Percentiles rank a stretch among this genome's conserved stretches.
Conservation (phyloP, 2,329 filamentous ascomycete genomes). For the Alternaria angustiovoidea region DNA sequence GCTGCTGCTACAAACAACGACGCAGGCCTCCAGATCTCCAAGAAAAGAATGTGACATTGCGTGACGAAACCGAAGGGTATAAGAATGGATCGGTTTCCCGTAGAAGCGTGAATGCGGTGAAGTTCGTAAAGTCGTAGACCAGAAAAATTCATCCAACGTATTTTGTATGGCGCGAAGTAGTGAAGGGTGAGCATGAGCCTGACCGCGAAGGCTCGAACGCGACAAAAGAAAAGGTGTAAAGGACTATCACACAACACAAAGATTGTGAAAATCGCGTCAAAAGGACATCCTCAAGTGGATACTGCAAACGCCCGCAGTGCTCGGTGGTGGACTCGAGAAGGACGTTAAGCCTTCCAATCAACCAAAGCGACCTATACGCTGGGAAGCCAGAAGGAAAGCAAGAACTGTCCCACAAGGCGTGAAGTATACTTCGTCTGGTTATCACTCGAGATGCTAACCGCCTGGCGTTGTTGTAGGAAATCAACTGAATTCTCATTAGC, state of each 20-base stretch:
- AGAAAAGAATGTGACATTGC: not conserved
- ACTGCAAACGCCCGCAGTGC: not conserved
- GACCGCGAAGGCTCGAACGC: not conserved
- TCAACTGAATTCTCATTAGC: conserved; percentile 42
- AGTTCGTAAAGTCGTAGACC: conserved; percentile 8
- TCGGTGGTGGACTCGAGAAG: not conserved
- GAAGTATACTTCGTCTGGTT: conserved; percentile 54
- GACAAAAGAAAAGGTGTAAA: not conserved
- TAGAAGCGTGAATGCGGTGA: not conserved
- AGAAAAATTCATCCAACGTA: conserved; percentile 5
- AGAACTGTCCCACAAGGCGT: conserved; percentile 54
- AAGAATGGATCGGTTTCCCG: conserved; percentile 1
- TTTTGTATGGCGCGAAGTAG: conserved; percentile 6
- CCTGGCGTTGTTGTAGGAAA: conserved; percentile 49
- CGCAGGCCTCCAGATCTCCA: not conserved
- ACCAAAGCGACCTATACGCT: conserved; percentile 14
- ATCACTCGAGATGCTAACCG: conserved; percentile 48
- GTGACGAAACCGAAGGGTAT: conserved; percentile 11
- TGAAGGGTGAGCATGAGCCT: not conserved
- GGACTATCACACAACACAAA: not conserved
- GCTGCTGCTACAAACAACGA: not conserved
- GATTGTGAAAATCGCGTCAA: not conserved
- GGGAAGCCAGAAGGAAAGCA: conserved; percentile 49
- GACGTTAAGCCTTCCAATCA: not conserved
- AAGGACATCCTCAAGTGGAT: not conserved